Conservation (phyloP, 1,139 yeast genomes). For the Pneumocystis canis region DNA sequence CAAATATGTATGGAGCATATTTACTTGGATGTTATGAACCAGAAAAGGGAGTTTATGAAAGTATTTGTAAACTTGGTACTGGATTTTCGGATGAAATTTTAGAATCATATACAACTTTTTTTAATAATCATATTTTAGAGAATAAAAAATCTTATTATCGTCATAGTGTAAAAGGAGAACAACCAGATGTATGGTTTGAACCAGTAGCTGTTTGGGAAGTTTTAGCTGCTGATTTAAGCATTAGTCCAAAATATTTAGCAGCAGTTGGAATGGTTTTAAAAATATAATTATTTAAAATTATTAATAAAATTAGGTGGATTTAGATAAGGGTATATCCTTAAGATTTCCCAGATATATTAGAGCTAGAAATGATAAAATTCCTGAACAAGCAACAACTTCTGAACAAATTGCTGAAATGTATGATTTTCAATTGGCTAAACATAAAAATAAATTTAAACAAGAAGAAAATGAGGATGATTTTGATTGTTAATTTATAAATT, state of each 20-base stretch:
- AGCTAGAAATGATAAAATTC: conserved; percentile 71
- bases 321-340: conserved; percentile 77
- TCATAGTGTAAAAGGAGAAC: conserved; percentile 39
- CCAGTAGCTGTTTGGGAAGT: conserved; percentile 82
- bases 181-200: conserved; percentile 64
- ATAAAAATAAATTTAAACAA: not conserved
- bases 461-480: conserved; percentile 3
- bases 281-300: not conserved
- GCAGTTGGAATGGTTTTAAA: conserved; percentile 23
- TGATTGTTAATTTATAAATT: not conserved
- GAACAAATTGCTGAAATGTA: conserved; percentile 86
- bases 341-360: conserved; percentile 84
- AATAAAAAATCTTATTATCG: conserved; percentile 26
- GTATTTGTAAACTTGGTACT: conserved; percentile 93
- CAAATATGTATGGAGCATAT: conserved; percentile 91
- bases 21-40: conserved; percentile 76
- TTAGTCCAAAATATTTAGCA: conserved; percentile 86
- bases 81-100: conserved; percentile 86
- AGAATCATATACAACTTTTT: conserved; percentile 44
- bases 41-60: conserved; percentile 69
- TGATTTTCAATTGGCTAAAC: conserved; percentile 2
- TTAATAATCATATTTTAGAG: conserved; percentile 47
- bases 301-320: conserved; percentile 27
- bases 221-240: conserved; percentile 80
- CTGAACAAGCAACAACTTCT: conserved; percentile 81